Evolutionary conservation across 2,329 filamentous ascomycete genomes (phyloP), one percentile per base, ranked within the genome.

Genomic region (Cordyceps cicadae): DNA sequence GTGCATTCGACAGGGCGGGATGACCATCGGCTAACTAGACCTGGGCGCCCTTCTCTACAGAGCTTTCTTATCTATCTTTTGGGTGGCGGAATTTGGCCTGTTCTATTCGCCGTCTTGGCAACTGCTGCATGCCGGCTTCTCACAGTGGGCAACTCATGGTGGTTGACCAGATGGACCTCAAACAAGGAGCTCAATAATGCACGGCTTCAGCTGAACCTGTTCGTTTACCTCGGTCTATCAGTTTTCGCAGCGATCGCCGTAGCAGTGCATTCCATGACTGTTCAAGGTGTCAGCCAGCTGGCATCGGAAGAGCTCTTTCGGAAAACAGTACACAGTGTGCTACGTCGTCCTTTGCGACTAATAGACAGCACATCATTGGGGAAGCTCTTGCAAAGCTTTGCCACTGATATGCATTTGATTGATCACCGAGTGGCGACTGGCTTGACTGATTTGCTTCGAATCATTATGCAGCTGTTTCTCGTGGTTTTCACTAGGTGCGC

Each of bases 401-500:
- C 32, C 5, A n/a, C 45, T 21, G 62, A 63, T 32, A 57, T 63
- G 26, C 32, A 63, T 24, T n/a, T 45, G 15, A 17, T 63, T 45
- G 62, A 63, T 50, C 53, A 61, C 37, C 58, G 62, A 32, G 54
- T 57, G 5, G 48, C 58, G 4, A 21, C 45, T 5, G 62, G 34
- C 5, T 29, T 61, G 3, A 63, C 43, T 39, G 62, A 54, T 15
- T 39, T 61, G 29, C 34, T 63, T 6, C 26, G 62, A 3, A 57
- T 50, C 17, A 17, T 34, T 3, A 43, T 58, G 45, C 49, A 60
- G 43, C 51, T 60, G 6, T 3, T 50, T 7, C 19, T 60, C 9
- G 87, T 89, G 14, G 34, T 60, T 17, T 24, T 60, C 24, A 60
- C 58, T 12, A 50, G 58, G 58, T 55, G 32, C 39, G 58, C 29